Evolutionary conservation across 2,329 filamentous ascomycete genomes (phyloP), one percentile per base, ranked within the genome.

Genomic region (Xylaria sp.): DNA sequence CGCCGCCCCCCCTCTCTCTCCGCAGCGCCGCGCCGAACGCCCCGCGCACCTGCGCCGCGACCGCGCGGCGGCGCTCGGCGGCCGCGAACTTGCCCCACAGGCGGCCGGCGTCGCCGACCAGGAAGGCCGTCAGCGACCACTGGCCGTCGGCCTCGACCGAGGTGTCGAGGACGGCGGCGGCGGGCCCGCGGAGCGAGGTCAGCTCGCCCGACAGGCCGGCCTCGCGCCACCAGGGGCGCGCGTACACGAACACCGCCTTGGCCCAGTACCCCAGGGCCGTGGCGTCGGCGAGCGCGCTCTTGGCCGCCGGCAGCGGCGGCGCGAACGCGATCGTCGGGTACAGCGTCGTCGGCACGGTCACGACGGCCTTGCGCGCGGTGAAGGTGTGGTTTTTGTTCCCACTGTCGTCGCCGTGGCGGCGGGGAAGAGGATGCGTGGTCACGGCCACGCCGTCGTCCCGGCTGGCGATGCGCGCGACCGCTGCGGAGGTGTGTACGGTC

Each of bases 171-270:
- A 73, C 69, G 0, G 82, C 72, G 2, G 69, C 64, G 2, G 73
- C 72, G 0, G 81, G 80, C 0, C 80, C 80, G 4, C 66, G 61
- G 43, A 76, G 76, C 0, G 76, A 77, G 46, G 76, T 72, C 1
- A 71, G 66, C 1, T 78, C 67, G 2, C 81, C 82, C 53, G 74
- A 78, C 34, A 77, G 71, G 0, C 76, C 74, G 1, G 50, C 53
- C 2, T 63, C 52, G 20, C 61, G 55, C 74, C 73, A 76, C 60
- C 69, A 81, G 0, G 78, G 73, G 3, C 63, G 51, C 13, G 62
- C 60, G 62, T 75, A 81, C 5, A 66, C 61, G 24, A 77, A 61
- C 48, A 84, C 79, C 5, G 74, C 75, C 63, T 85, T 84, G 45
- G 73, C 76, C 59, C 81, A 81, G 55, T 59, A 40, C 2, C 50